Evolutionary conservation across 768 basidiomycete genomes (phyloP).

Genomic region (Sarcodon sp.): DNA sequence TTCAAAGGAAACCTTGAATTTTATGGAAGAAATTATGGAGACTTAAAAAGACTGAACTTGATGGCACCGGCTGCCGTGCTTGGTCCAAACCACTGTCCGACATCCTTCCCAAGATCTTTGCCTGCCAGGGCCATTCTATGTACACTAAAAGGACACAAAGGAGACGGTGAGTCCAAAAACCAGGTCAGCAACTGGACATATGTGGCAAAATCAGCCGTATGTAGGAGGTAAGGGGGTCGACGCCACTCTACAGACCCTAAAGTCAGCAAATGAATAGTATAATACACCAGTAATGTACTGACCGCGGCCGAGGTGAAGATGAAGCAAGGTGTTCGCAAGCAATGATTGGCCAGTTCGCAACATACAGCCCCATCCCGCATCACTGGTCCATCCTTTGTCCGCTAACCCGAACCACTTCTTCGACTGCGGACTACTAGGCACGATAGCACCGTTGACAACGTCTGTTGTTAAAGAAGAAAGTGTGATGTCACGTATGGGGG

Average conservation of each 20-base stretch:
- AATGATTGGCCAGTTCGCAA: slow-evolving; percentile 76
- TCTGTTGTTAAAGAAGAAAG: slow-evolving; percentile 29
- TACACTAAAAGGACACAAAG: slow-evolving; percentile 83
- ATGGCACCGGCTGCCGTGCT: slow-evolving; percentile 96
- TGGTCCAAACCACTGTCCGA: slow-evolving; percentile 97
- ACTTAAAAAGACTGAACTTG: slow-evolving; percentile 34
- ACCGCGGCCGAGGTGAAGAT: slow-evolving; percentile 69
- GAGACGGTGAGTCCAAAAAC: slow-evolving; percentile 87
- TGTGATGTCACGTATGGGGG: slow-evolving; percentile 60
- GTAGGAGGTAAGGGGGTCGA: slow-evolving; percentile 46
- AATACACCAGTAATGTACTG: slow-evolving; percentile 11
- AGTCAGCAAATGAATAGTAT: not conserved
- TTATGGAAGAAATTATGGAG: not conserved
- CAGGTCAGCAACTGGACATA: slow-evolving; percentile 90
- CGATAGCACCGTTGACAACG: slow-evolving; percentile 6
- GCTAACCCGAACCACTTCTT: slow-evolving; percentile 38
- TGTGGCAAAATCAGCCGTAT: slow-evolving; percentile 58
- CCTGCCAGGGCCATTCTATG: slow-evolving; percentile 94
- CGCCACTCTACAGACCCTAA: slow-evolving; percentile 61
- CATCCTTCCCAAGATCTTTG: slow-evolving; percentile 88
- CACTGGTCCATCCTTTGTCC: slow-evolving; percentile 74
- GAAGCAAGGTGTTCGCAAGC: slow-evolving; percentile 67
- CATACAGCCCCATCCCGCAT: slow-evolving; percentile 92
- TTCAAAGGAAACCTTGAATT: slow-evolving; percentile 14
- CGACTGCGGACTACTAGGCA: slow-evolving; percentile 26